These are phyloP conservation scores for Pulveroboletus sp. DNA, from an alignment of 768 basidiomycete genomes.

Conservation along the genomic window DNA sequence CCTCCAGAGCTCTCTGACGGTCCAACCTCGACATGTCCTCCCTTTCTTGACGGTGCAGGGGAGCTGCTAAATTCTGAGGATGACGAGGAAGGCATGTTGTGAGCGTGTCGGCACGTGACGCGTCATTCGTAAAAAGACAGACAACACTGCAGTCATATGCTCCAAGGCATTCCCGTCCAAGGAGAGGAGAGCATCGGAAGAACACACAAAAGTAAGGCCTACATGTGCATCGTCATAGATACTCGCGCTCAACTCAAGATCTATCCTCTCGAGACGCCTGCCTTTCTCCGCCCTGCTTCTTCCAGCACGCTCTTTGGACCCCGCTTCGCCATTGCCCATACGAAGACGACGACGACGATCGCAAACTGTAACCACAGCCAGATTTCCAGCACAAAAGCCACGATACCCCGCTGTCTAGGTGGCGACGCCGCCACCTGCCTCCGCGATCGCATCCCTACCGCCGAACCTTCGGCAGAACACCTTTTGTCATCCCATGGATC, in stretches of 20 bases:
- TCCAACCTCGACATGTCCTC: slow-evolving; percentile 18
- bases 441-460: slow-evolving; percentile 1
- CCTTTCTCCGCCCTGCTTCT: slow-evolving; percentile 36
- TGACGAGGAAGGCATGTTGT: slow-evolving; percentile 18
- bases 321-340: slow-evolving; percentile 74
- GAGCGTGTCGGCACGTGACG: too few species aligned
- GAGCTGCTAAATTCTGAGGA: slow-evolving; percentile 33
- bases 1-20: slow-evolving; percentile 21
- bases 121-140: too few species aligned
- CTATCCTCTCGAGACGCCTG: slow-evolving; percentile 10
- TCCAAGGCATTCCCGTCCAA: slow-evolving; percentile 14
- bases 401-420: slow-evolving; percentile 32
- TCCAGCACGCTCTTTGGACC: slow-evolving; percentile 68
- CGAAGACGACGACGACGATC: slow-evolving; percentile 68
- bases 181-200: neutral
- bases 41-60: slow-evolving; percentile 22
- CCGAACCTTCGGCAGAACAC: neutral
- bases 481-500: slow-evolving; percentile 7
- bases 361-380: slow-evolving; percentile 85
- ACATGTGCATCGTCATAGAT: slow-evolving; percentile 6
- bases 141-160: slow-evolving; percentile 13
- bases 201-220: slow-evolving; percentile 1
- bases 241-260: neutral
- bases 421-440: slow-evolving; percentile 2
- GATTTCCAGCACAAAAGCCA: slow-evolving; percentile 56